Evolutionary conservation across 345 rosid genomes (phyloP).

Genomic region (Murraya koenigii): DNA sequence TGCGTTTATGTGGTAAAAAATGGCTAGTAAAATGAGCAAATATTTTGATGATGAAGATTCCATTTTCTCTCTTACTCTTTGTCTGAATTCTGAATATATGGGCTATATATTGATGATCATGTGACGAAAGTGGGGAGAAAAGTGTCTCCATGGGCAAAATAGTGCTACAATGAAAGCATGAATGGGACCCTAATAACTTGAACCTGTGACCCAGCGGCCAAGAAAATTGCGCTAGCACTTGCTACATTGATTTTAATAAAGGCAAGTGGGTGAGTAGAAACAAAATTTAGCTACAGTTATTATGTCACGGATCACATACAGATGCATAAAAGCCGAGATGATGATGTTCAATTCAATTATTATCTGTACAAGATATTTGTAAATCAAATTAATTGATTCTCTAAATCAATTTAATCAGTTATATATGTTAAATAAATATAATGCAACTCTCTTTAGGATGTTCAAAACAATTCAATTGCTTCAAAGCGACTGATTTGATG

Average conservation of each 20-base stretch:
- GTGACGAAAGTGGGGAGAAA: constrained; percentile 12
- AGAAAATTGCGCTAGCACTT: background rate
- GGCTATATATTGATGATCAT: background rate
- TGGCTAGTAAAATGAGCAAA: constrained; percentile 18
- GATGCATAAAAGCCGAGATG: too few species aligned
- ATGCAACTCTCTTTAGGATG: too few species aligned
- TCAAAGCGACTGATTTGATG: too few species aligned
- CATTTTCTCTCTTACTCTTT: constrained; percentile 14
- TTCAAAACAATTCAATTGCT: too few species aligned
- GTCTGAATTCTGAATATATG: background rate
- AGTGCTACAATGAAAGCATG: background rate
- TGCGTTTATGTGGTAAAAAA: constrained; percentile 12
- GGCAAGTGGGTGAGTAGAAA: background rate
- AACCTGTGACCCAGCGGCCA: background rate
- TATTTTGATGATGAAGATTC: constrained; percentile 11
- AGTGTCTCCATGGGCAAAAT: background rate
- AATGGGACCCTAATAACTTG: background rate
- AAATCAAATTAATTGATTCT: too few species aligned
- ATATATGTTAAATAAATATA: too few species aligned
- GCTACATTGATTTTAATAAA: background rate
- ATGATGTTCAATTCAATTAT: too few species aligned
- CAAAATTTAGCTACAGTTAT: background rate
- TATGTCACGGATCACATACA: too few species aligned
- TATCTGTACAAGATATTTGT: too few species aligned
- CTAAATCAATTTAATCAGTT: too few species aligned